These are phyloP conservation scores for Leccinellum albellum DNA, from an alignment of 768 basidiomycete species.

Conservation along the genomic window DNA sequence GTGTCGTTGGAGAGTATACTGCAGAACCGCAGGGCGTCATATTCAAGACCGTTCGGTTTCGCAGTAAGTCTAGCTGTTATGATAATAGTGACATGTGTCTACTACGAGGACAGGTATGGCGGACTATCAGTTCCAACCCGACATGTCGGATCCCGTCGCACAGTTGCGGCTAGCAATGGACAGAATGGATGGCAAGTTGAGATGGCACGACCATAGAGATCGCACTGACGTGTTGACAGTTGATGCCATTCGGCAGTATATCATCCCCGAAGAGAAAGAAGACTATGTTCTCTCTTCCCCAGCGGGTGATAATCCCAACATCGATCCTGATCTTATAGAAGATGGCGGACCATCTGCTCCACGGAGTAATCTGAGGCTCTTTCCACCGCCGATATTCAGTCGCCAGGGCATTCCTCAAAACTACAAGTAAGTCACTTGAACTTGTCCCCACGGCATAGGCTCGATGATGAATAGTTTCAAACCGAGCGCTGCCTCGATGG, in stretches of 20 bases:
- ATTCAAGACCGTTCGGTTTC: constrained; percentile 83
- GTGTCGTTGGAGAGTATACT: constrained; percentile 63
- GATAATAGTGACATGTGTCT: not conserved
- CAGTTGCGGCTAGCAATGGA: constrained; percentile 72
- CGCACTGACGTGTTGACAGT: constrained; percentile 42
- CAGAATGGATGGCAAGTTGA: constrained; percentile 71
- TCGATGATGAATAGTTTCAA: constrained; percentile 54
- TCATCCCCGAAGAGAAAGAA: constrained; percentile 63
- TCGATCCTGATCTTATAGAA: constrained; percentile 46
- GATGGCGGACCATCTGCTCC: constrained; percentile 16
- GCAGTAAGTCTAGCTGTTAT: constrained; percentile 56
- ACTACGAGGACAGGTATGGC: constrained; percentile 68
- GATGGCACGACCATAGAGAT: not conserved
- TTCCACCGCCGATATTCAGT: constrained; percentile 89
- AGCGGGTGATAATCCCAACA: constrained; percentile 35
- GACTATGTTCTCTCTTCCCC: constrained; percentile 46
- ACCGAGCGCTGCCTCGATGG: constrained; percentile 69
- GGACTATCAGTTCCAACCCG: constrained; percentile 86
- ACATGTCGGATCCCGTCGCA: constrained; percentile 64
- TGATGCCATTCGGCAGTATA: constrained; percentile 66
- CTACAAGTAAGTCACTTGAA: constrained; percentile 58
- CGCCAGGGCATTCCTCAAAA: constrained; percentile 73
- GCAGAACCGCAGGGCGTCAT: constrained; percentile 69
- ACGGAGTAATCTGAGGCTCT: constrained; percentile 64
- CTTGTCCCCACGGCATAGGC: not conserved